Evolutionary conservation across 352 stramenopile species (phyloP), one percentile per base, ranked within the genome.

Genomic region (Phytophthora palmivora): DNA sequence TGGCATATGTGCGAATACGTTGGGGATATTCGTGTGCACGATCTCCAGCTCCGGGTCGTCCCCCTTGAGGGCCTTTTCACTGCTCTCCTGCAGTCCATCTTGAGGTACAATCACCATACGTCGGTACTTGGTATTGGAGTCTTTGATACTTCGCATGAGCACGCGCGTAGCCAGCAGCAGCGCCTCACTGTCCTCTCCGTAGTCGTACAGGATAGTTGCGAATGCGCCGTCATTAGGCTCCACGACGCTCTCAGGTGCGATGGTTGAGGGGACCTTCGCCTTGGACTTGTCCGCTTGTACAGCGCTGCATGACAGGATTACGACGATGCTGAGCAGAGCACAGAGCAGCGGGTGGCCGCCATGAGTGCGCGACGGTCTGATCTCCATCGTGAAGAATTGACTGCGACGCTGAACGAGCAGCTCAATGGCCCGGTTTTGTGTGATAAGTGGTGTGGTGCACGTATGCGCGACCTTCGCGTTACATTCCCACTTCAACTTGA

Each of bases 1-100:
- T 22, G 66, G 63, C 69, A 78, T 75, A 59, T 82, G 70, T 38
- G 70, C 60, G 50, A 89, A 93, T 12, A 93, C 82, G 36, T 93
- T 93, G 24, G 84, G 77, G 47, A 89, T 80, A 16, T 78, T 72
- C 1, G 75, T 72, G 48, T 54, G 79, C 48, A 91, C 64, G 61
- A 93, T 84, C 64, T 93, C 84, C 46, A 93, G 67, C 19, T 59
- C 54, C 34, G 78, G 72, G 67, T 91, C 82, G 76, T 91, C 80
- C 26, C 61, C 48, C 21, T 70, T 71, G 6, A 93, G 74, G 30
- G 74, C 64, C 7, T 46, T 54, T 39, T 72, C 66, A 59, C 67
- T 81, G 26, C 56, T 68, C 5, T 69, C 46, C 39, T 58, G 32
- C 10, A 93, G 67, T 19, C 82, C 82, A 64, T 93, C 84, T 44